Base-by-base conservation (phyloP, 2,329 filamentous ascomycete species). In the Ascochyta rabiei region DNA sequence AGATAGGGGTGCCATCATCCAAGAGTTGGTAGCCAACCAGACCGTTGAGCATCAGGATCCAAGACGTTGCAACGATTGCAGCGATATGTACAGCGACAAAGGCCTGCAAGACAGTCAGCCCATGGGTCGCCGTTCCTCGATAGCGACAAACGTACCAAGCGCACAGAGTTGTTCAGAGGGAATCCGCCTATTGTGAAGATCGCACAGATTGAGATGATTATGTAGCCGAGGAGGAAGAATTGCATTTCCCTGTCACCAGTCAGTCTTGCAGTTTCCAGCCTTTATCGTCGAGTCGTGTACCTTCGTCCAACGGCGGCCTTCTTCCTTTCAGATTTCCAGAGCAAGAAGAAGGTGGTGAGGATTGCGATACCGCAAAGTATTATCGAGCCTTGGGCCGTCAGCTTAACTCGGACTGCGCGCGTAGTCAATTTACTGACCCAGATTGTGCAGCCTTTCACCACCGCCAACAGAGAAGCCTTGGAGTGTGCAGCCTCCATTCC, bases 161-260 rank as follows among this genome's bases (percentile, higher is more conserved):
- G 86, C 54, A 90, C 89, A 44, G 78, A 85, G 47, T 82, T 78
- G 63, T 84, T 80, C 18, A 97, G 78, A 2, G 93, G 92, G 68
- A 99, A 93, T 26, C 88, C 90, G 64, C 95, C 95, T 31, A 98
- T 87, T 0, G 92, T 93, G 78, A 99, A 97, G 69, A 99, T 96
- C 75, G 98, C 95, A 77, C 93, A 97, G 68, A 99, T 90, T 67
- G 90, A 87, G 57, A 98, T 87, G 54, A 98, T 77, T 53, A 96
- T 89, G 75, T 91, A 99, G 45, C 89, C 88, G 37, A 90, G 59
- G 45, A 99, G 84, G 78, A 99, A 98, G 30, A 97, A 70, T 82
- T 99, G 95, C 85, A 99, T 98, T 77, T 99, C 95, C 76, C 95
- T 96, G 70, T 52, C 49, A 38, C 58, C 51, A 65, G 69, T 71